Evolutionary conservation across 2,329 filamentous ascomycete genomes (phyloP).

Genomic region (Penicillium sp.): DNA sequence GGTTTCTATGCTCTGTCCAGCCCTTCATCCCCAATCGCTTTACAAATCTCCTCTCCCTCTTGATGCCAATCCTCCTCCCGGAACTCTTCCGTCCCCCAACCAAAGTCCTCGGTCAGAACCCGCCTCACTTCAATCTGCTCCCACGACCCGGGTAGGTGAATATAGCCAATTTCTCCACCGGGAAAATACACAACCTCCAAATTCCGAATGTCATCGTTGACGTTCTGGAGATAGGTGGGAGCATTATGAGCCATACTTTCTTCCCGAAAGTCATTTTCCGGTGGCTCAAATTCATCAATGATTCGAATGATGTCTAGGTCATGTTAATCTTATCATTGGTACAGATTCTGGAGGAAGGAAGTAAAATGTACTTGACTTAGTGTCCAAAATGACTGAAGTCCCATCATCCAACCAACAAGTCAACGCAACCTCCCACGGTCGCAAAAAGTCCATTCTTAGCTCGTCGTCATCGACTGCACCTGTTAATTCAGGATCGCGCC

Average conservation of each 20-base stretch:
- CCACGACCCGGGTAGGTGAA: not conserved
- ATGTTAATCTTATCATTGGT: not conserved
- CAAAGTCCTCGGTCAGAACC: not conserved
- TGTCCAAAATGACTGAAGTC: not conserved
- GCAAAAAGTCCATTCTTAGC: not conserved
- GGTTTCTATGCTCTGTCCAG: not conserved
- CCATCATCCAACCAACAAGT: slow-evolving; percentile 2
- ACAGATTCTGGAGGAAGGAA: not conserved
- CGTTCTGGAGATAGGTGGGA: not conserved
- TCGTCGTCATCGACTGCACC: not conserved
- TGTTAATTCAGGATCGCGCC: not conserved
- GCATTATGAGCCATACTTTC: not conserved
- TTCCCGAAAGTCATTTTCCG: not conserved
- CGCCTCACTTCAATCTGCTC: not conserved
- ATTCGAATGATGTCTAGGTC: not conserved
- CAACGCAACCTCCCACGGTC: not conserved
- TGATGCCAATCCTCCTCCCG: not conserved
- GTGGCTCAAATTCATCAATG: not conserved
- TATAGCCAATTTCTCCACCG: not conserved
- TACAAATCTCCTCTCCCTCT: not conserved
- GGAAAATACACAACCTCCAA: not conserved
- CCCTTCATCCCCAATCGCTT: not conserved
- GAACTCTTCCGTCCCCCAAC: not conserved
- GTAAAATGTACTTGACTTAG: not conserved
- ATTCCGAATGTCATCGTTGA: not conserved